Evolutionary conservation across 441 rosid species (phyloP), one percentile per base, ranked within the genome.

Genomic region (Sinapis alba): DNA sequence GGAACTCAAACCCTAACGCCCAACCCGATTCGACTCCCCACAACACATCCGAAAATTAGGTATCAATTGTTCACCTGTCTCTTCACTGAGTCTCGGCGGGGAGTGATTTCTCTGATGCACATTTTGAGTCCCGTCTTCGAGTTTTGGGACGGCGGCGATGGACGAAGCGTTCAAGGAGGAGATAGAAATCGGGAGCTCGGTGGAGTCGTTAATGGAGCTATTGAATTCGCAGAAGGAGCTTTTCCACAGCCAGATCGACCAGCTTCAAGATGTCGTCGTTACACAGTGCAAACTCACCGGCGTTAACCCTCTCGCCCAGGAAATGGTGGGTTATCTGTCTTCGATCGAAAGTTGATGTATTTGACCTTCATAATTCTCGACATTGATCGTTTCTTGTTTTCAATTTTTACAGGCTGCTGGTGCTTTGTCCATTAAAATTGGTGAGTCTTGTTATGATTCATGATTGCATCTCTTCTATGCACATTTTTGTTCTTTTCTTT

Each of bases 221-320:
- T 34, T 96, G 78, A 89, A 82, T 50, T 81, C 92, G 19, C 98
- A 94, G 83, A 90, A 79, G 64, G 91, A 83, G 73, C 82, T 92
- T 36, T 89, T 96, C 71, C 97, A 88, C 80, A 67, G 84, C 77
- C 97, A 94, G 92, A 85, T 94, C 92, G 91, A 90, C 68, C 93
- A 92, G 80, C 88, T 94, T 21, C 94, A 88, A 78, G 78, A 82
- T 73, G 84, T 96, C 28, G 93, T 96, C 51, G 88, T 92, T 76
- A 84, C 84, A 41, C 99, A 96, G 75, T 94, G 99, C 91, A 84
- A 84, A 63, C 97, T 96, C 77, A 96, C 98, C 60, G 98, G 98
- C 64, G 99, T 86, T 84, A 96, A 96, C 75, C 99, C 98, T 66
- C 98, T 96, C 65, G 89, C 99, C 28, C 99, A 96, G 79, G 98